Base-by-base conservation (phyloP, 2,329 filamentous ascomycete genomes). In the Akanthomyces lecanii region DNA sequence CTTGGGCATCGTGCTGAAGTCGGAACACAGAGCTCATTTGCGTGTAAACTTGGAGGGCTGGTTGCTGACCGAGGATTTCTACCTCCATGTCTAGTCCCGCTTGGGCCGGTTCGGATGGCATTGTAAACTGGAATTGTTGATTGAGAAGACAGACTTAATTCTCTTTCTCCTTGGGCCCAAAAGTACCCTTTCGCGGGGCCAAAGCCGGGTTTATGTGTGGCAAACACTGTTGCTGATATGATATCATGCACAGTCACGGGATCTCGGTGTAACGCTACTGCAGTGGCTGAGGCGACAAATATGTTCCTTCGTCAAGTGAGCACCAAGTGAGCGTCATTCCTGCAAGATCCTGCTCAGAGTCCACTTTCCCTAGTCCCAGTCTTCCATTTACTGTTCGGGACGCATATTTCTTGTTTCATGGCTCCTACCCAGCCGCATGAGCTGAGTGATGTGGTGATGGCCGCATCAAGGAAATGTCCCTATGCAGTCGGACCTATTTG, bases 1-100 rank as follows among this genome's bases (percentile, higher is more conserved):
- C 64, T 25, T 70, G 68, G 2, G 50, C 62, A 21, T 65, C 66
- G 1, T 68, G n/a, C 38, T 71, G 5, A 10, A 77, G 18, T 0
- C 71, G 62, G 67, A 76, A 84, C 63, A 73, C 73, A 36, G 80
- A 69, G 45, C 72, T 74, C 45, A 83, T 71, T 56, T 78, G 79
- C 0, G 79, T 83, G 65, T 82, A 83, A 12, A 82, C 74, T 12
- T 70, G 68, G 40, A 81, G 72, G 6, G 71, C 65, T 8, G 77
- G 73, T 59, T 75, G 71, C 56, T 81, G 76, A 14, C 78, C 79
- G 5, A 81, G 64, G 45, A 77, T 67, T 50, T 81, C 79, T 2
- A 82, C 70, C 33, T 70, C 64, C 5, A 72, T 59, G 21, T 73
- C 65, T 8, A 70, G 25, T 14, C 8, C 38, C 18, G 30, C 28